Percentiles rank a stretch among this genome's conserved stretches.
Conservation (phyloP, 257 asterid species). For the Phtheirospermum japonicum region DNA sequence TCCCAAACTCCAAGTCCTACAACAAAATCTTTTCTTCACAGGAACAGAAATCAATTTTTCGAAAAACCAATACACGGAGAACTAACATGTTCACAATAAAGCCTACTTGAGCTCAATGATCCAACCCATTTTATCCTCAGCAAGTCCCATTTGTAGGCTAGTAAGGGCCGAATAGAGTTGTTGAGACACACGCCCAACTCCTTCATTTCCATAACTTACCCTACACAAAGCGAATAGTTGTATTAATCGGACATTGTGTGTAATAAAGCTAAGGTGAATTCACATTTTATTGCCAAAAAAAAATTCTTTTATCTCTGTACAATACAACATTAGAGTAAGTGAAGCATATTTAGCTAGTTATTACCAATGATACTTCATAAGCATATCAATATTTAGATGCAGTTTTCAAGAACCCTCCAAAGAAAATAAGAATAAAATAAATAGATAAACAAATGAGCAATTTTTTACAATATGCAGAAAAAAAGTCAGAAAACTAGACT, state of each 20-base stretch:
- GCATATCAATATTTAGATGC: background rate
- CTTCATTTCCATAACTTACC: constrained; percentile 62
- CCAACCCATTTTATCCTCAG: constrained; percentile 83
- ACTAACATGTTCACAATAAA: background rate
- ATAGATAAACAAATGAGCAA: background rate
- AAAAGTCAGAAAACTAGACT: background rate
- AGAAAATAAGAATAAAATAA: background rate
- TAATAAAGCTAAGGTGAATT: background rate
- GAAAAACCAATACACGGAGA: constrained; percentile 12
- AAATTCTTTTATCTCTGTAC: background rate
- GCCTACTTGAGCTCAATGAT: constrained; percentile 55
- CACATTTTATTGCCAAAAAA: too few species aligned
- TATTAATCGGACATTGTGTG: background rate
- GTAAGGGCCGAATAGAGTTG: constrained; percentile 81
- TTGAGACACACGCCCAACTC: constrained; percentile 76
- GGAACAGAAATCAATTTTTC: background rate
- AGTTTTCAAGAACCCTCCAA: background rate
- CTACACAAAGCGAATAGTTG: constrained; percentile 34
- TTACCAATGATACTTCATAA: background rate
- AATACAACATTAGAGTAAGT: background rate
- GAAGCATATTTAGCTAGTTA: background rate
- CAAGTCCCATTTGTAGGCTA: constrained; percentile 84
- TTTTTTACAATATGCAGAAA: background rate
- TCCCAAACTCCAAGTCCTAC: background rate
- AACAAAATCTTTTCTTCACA: background rate